Evolutionary conservation across 305 asterid genomes (phyloP), one percentile per base, ranked within the genome.

Genomic region (Euphrasia arctica): DNA sequence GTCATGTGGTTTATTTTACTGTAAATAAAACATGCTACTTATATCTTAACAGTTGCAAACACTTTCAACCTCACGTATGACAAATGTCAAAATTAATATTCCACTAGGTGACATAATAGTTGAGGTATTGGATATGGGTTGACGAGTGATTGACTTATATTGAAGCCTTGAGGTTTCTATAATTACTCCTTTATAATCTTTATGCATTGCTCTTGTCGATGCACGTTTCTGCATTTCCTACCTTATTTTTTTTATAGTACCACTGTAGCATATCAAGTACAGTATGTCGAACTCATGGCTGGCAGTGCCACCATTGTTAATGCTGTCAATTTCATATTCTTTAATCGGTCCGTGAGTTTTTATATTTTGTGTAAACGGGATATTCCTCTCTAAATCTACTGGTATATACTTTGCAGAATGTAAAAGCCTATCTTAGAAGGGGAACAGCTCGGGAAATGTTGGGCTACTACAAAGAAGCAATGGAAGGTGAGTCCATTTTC

Each of bases 361-460:
- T 48, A 12, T 48, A 48, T 47, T 47, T 7, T n/a, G 9, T 51
- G 34, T 54, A 54, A 3, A 25, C 27, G 13, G n/a, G 10, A 60
- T 5, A 31, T 55, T n/a, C 45, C 66, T 12, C 48, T 5, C 22
- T 54, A 12, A 29, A 36, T 72, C 50, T 31, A 2, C 54, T 67
- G 67, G 34, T 54, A 58, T 66, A 58, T 39, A 10, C 43, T 63
- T 64, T 77, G 60, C 95, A 93, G 99, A 93, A 81, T 78, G 87
- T 93, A 45, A 93, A 93, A 77, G 90, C 98, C 3, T 83, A 83
- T 75, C 74, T 93, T 67, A 83, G 99, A 65, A 86, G 99, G 80
- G 99, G 95, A 68, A 93, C 96, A 10, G 85, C 99, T 6, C 79
- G 99, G 45, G 97, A 93, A 84, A 90, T 86, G 91, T 76, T 90